Evolutionary conservation across 2,329 filamentous ascomycete species (phyloP), one percentile per base, ranked within the genome.

Genomic region (Beauveria pseudobassiana): DNA sequence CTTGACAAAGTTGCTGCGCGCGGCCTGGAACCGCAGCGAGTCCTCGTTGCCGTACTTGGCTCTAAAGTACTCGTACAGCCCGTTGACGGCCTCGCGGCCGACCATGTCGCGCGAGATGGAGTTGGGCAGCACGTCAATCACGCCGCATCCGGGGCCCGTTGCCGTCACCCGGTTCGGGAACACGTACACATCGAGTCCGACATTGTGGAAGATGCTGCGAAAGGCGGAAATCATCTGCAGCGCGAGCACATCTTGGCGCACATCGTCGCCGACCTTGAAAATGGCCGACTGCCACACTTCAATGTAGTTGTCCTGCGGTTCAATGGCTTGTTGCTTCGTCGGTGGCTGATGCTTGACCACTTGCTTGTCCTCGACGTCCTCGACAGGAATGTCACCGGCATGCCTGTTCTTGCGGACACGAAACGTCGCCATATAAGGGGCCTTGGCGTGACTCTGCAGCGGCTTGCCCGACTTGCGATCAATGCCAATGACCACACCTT

Each of bases 241-340:
- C 2, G 95, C 95, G 63, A 99, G 81, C 58, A 99, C 90, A 69
- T 99, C 96, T 76, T 99, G 95, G 56, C 95, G 89, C 73, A 95
- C 98, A 74, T 99, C 95, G 72, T 99, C 95, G 64, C 95, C 95
- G 54, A 99, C 96, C 74, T 99, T 99, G 86, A 99, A 99, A 71
- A 99, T 99, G 62, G 93, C 95, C 2, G 92, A 96, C 74, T 99
- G 95, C 96, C 95, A 98, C n/a, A 93, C 89, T 74, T 99, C 96
- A 67, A 96, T 86, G 0, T 86, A 90, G 68, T 83, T 85, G 59
- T 77, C 76, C 58, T 72, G 71, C n/a, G 69, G 14, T 2, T 58
- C 54, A 14, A 48, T 24, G 18, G 58, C 49, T n/a, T 59, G 56
- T 34, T 59, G 56, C 46, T 30, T 50, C 28, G 49, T 48, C 7